Base-by-base conservation (phyloP, 441 rosid genomes). In the Adansonia grandidieri region DNA sequence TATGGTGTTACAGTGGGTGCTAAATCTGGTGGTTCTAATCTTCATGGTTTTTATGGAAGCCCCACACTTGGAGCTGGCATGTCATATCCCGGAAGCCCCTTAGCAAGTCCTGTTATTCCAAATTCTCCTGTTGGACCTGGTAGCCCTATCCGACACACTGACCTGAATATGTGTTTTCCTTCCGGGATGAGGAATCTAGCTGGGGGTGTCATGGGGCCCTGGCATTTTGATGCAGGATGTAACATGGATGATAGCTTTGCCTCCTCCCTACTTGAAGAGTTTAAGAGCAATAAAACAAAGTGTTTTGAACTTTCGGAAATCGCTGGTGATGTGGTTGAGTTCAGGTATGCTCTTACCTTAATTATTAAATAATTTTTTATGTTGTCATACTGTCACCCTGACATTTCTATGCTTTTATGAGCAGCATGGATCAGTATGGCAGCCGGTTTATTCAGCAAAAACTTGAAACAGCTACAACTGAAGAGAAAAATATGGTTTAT, bases 401-500 rank as follows among this genome's bases (percentile, higher is more conserved):
- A 63, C 2, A 81, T 60, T 7, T 78, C 19, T 75, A 13, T 62
- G 57, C 74, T 48, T 8, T 28, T 77, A 6, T 47, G 54, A 73
- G 80, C 90, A 94, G 98, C 71, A 89, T 91, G 82, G 98, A 94
- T 85, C 98, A 94, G 83, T 92, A 91, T 72, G 98, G 98, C n/a
- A 94, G 98, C 83, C 87, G 98, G 69, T 94, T 91, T 82, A 94
- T 94, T 80, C 98, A 94, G 85, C 98, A 94, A 83, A 94, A 92
- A 76, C 97, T 94, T 0, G 98, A 94, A 84, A 91, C 90, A 24
- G 97, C 98, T 56, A 86, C 93, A 47, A 76, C 67, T 5, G 93
- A 91, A 76, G 97, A 94, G 88, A 94, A 91, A 81, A 90, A 79
- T 83, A 94, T 90, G 93, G 91, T 94, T 54, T 94, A 92, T 82